phyloP scores from a whole-genome alignment of 176 grass and related monocot genomes.

The Carex myosuroides region DNA sequence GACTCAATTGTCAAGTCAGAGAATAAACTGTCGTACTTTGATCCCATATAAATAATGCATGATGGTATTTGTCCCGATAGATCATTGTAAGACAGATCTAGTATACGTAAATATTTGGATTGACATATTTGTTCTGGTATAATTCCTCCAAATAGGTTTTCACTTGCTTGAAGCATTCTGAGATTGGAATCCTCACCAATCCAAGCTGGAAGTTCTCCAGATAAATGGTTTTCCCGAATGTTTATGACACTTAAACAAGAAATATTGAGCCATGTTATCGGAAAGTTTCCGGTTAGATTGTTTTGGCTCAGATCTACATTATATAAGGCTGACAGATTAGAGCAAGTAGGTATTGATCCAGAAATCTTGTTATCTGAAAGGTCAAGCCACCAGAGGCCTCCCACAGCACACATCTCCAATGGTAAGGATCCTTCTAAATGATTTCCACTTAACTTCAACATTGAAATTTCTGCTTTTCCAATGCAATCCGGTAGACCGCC shows the following conservation, averaged over 20 bases:
- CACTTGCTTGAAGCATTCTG: not conserved
- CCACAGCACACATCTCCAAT: not conserved
- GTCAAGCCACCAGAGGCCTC: no score
- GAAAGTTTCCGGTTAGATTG: not conserved
- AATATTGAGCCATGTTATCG: not conserved
- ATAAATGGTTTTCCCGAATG: not conserved
- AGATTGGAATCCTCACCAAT: not conserved
- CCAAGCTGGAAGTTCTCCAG: not conserved
- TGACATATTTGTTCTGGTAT: constrained; percentile 3
- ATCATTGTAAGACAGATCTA: constrained; percentile 13
- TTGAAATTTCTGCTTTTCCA: not conserved
- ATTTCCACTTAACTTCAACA: not conserved
- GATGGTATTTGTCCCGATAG: constrained; percentile 14
- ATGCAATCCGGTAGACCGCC: not conserved
- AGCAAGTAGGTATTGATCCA: no score
- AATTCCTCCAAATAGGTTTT: constrained; percentile 11
- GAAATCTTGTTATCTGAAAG: no score
- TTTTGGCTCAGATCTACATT: constrained; percentile 1
- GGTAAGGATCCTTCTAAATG: not conserved
- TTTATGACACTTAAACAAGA: not conserved
- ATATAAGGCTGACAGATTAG: not conserved
- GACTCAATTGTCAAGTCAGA: no score
- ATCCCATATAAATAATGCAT: constrained; percentile 23
- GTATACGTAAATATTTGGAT: not conserved
- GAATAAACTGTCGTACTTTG: no score